phyloP scores from a whole-genome alignment of 139 green algal species.

The Chlorella sp. region DNA sequence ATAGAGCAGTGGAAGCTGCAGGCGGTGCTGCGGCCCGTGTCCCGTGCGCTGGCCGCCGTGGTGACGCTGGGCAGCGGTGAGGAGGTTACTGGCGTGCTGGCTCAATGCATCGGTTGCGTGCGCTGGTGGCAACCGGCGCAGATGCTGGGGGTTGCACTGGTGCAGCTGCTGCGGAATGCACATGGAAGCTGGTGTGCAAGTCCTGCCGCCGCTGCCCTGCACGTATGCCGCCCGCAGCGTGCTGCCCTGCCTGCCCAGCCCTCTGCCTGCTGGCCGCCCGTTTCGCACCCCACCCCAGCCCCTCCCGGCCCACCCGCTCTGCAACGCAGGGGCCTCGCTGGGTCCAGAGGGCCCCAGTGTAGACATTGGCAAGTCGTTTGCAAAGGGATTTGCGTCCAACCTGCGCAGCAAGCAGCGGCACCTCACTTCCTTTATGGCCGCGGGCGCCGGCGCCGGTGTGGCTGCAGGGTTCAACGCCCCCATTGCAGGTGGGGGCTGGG shows the following conservation, averaged over 20 bases:
- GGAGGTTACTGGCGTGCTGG: background rate
- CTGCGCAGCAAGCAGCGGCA: slow-evolving; percentile 66
- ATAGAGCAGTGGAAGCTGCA: background rate
- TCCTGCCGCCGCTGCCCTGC: background rate
- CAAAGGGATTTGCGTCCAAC: slow-evolving; percentile 60
- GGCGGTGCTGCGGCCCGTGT: slow-evolving; percentile 9
- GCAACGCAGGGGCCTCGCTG: slow-evolving; percentile 80
- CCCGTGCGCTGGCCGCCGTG: slow-evolving; percentile 10
- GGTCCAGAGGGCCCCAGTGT: slow-evolving; percentile 94
- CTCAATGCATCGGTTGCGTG: background rate
- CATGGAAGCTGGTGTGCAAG: no score
- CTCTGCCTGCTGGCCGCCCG: background rate
- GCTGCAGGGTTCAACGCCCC: slow-evolving; percentile 96
- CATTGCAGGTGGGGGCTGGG: slow-evolving; percentile 52
- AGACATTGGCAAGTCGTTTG: slow-evolving; percentile 89
- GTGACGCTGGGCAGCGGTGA: slow-evolving; percentile 33
- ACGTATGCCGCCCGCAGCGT: background rate
- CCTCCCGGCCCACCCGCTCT: slow-evolving; percentile 33
- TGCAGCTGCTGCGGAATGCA: background rate
- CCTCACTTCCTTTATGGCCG: slow-evolving; percentile 80
- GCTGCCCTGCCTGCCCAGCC: background rate
- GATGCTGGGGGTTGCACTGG: background rate
- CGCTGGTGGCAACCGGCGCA: no score
- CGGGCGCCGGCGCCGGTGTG: slow-evolving; percentile 88
- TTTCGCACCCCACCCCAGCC: background rate